Evolutionary conservation across 352 stramenopile genomes (phyloP).

Genomic region (Thraustochytrium sp.): DNA sequence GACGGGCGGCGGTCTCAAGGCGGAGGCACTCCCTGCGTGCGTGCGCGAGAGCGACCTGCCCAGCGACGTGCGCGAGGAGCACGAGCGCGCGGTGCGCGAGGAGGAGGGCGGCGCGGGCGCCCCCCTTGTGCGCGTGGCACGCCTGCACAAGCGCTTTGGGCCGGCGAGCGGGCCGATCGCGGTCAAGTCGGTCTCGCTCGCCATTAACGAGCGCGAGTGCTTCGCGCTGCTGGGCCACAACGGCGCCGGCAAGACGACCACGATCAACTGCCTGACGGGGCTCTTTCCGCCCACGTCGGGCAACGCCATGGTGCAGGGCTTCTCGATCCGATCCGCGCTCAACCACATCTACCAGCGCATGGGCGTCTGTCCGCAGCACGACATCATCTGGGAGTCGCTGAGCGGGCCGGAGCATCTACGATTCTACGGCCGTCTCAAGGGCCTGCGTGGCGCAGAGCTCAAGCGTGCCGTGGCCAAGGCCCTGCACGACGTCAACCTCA

Average conservation of each 20-base stretch:
- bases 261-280: slow-evolving; percentile 89
- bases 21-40: not conserved
- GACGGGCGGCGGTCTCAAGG: not conserved
- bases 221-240: slow-evolving; percentile 91
- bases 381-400: slow-evolving; percentile 48
- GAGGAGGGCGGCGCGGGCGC: not conserved
- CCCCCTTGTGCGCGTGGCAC: not conserved
- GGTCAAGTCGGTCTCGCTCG: not conserved
- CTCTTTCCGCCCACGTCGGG: slow-evolving; percentile 44
- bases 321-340: slow-evolving; percentile 35
- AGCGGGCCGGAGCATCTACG: slow-evolving; percentile 48
- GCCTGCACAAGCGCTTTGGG: slow-evolving; percentile 2
- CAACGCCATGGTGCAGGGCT: slow-evolving; percentile 41
- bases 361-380: slow-evolving; percentile 51
- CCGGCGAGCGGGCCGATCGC: slow-evolving; percentile 43
- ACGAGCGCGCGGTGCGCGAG: not conserved
- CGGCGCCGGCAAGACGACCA: slow-evolving; percentile 86
- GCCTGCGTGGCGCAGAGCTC: slow-evolving; percentile 48
- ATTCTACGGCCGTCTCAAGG: slow-evolving; percentile 50
- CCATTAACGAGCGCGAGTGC: slow-evolving; percentile 65
- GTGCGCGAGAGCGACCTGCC: not conserved
- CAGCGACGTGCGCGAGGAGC: not conserved
- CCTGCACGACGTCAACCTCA: slow-evolving; percentile 77
- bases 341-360: slow-evolving; percentile 46
- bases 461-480: slow-evolving; percentile 60